Evolutionary conservation across 208 protist genomes (phyloP).

Genomic region (Leishmania tarentolae): DNA sequence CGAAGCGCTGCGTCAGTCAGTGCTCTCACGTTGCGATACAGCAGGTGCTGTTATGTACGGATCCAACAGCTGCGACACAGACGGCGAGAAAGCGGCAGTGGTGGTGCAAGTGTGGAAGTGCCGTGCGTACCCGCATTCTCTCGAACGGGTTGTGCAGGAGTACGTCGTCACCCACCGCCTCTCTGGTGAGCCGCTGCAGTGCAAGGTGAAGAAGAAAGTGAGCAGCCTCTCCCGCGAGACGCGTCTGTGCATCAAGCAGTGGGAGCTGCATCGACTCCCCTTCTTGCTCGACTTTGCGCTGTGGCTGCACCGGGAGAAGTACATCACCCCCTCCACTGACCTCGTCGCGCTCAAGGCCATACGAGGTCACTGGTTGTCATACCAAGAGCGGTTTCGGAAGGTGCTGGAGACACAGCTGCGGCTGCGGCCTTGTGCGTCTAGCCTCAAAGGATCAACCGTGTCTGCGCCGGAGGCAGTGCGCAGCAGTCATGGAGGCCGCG

Average conservation of each 20-base stretch:
- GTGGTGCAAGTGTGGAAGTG: constrained; percentile 84
- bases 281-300: constrained; percentile 61
- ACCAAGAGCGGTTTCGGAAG: constrained; percentile 48
- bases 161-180: constrained; percentile 71
- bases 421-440: constrained; percentile 6
- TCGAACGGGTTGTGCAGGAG: constrained; percentile 79
- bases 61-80: background rate
- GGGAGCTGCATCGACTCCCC: constrained; percentile 58
- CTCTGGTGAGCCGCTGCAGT: constrained; percentile 39
- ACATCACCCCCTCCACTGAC: constrained; percentile 56
- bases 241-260: constrained; percentile 44
- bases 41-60: constrained; percentile 83
- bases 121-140: constrained; percentile 45
- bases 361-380: constrained; percentile 61
- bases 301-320: constrained; percentile 69
- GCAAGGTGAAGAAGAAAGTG: constrained; percentile 63
- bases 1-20: constrained; percentile 31
- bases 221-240: constrained; percentile 46
- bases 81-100: constrained; percentile 1
- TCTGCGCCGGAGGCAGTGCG: too few species aligned
- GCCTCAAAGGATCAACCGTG: background rate
- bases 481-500: background rate
- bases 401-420: constrained; percentile 14
- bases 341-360: constrained; percentile 41
- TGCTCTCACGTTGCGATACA: constrained; percentile 47